These are phyloP conservation scores for Pleurotus ostreatus DNA, from an alignment of 768 basidiomycete species.

Conservation along the genomic window DNA sequence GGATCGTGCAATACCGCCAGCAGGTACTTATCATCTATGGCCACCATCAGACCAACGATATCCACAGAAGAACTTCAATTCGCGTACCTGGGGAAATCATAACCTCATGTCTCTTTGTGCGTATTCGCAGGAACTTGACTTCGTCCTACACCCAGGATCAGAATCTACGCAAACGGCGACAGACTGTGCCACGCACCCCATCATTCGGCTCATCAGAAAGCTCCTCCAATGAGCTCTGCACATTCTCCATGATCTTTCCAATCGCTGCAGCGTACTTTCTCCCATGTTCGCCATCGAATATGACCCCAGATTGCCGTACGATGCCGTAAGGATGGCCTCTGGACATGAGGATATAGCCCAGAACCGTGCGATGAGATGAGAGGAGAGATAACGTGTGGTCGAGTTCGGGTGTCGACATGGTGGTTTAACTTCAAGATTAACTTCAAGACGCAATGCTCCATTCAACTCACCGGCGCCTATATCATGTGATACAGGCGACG, in stretches of 20 bases:
- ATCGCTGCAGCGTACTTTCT: no score
- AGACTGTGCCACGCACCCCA: constrained; percentile 18
- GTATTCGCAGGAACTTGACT: constrained; percentile 83
- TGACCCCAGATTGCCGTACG: no score
- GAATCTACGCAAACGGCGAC: neutral
- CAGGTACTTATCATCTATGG: constrained; percentile 70
- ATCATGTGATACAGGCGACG: no score
- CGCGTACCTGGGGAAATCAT: constrained; percentile 89
- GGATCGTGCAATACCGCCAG: constrained; percentile 85
- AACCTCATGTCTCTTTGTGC: constrained; percentile 87
- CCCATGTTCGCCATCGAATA: no score
- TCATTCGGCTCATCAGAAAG: no score
- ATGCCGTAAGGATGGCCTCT: constrained; percentile 34
- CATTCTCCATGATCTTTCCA: no score
- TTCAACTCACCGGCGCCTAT: no score
- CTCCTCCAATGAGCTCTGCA: no score
- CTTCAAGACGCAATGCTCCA: no score
- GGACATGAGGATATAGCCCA: constrained; percentile 46
- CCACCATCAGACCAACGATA: neutral
- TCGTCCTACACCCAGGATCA: constrained; percentile 55
- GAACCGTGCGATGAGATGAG: no score
- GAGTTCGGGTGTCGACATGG: no score
- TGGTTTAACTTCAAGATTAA: neutral
- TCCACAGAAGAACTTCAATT: neutral
- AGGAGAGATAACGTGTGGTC: no score